These are phyloP conservation scores for Aegilops umbellulata DNA, from an alignment of 176 grass and related monocot genomes.

Conservation along the genomic window DNA sequence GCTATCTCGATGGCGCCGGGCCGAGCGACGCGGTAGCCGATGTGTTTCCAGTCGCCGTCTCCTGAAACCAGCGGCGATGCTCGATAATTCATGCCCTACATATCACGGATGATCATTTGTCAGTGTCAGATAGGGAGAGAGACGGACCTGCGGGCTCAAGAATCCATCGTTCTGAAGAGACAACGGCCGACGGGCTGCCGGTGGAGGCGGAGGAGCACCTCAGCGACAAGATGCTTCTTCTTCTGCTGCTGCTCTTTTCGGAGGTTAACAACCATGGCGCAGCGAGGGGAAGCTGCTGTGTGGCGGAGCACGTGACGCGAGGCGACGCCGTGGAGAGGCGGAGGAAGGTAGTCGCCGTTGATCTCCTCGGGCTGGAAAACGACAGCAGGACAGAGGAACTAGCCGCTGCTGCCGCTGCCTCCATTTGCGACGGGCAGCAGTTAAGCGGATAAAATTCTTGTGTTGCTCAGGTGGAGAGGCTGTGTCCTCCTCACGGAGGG, in stretches of 20 bases:
- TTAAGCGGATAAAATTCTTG: background rate
- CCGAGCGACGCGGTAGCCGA: constrained; percentile 66
- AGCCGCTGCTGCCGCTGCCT: constrained; percentile 17
- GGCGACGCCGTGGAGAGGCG: background rate
- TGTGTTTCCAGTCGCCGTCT: constrained; percentile 69
- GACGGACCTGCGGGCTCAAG: constrained; percentile 59
- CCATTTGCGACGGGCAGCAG: constrained; percentile 7
- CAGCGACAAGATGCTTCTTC: background rate
- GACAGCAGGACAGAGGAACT: constrained; percentile 1
- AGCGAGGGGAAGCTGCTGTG: background rate
- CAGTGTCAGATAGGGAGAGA: background rate
- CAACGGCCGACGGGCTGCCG: background rate
- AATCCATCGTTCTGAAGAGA: constrained; percentile 49
- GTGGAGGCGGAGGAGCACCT: constrained; percentile 21
- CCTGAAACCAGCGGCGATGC: constrained; percentile 38
- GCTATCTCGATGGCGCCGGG: constrained; percentile 70
- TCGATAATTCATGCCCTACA: no score
- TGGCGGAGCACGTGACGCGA: background rate
- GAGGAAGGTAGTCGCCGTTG: background rate
- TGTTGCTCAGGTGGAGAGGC: background rate
- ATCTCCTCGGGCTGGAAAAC: background rate
- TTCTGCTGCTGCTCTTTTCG: background rate
- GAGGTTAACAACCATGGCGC: background rate
- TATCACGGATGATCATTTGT: background rate
- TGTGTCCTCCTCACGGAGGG: background rate